phyloP scores from a whole-genome alignment of 495 filamentous ascomycete genomes.

The Xylaria flabelliformis region DNA sequence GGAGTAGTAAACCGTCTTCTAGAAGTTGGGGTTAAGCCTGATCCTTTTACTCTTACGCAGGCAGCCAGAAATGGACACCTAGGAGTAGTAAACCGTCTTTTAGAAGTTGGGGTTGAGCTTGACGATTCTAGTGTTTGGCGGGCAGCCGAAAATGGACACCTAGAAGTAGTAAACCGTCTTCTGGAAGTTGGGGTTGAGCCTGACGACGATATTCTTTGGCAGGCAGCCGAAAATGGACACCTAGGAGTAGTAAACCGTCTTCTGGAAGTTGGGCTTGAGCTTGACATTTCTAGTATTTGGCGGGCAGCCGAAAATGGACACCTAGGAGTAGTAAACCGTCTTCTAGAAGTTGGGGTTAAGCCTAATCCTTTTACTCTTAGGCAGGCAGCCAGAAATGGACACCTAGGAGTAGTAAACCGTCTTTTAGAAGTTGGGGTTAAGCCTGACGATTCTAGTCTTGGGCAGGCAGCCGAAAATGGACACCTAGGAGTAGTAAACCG shows the following conservation, averaged over 20 bases:
- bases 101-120: not conserved
- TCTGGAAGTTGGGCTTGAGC: not conserved
- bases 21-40: not conserved
- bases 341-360: not conserved
- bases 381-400: not conserved
- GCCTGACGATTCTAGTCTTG: not conserved
- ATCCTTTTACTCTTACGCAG: fast-evolving
- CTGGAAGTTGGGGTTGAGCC: too few relatives aligned
- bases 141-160: not conserved
- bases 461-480: not conserved
- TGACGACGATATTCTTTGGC: too few relatives aligned
- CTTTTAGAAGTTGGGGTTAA: not conserved
- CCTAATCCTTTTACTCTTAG: not conserved
- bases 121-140: not conserved
- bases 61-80: not conserved
- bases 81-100: not conserved
- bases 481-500: too few relatives aligned
- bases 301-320: too few relatives aligned
- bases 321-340: not conserved
- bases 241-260: not conserved
- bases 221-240: not conserved
- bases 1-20: not conserved
- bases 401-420: not conserved
- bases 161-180: too few relatives aligned
- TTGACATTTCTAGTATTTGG: too few relatives aligned